Conservation (phyloP, 768 basidiomycete species). For the Panaeolus papilionaceus region DNA sequence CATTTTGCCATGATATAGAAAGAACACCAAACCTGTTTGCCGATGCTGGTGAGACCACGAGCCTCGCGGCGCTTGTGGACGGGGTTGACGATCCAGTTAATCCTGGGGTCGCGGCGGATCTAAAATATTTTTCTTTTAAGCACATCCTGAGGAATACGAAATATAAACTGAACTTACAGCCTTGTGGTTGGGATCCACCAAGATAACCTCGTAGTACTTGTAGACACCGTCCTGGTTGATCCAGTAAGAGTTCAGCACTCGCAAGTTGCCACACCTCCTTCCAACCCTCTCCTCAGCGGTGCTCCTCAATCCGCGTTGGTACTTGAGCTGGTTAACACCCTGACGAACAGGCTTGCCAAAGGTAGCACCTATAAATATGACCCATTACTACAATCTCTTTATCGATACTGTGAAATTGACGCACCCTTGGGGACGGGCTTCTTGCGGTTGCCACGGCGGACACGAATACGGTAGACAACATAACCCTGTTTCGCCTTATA, state of each 20-base stretch:
- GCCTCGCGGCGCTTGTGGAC: conserved; percentile 99
- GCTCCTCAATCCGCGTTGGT: conserved; percentile 90
- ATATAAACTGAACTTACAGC: conserved; percentile 61
- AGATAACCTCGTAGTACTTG: conserved; percentile 99
- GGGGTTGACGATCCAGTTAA: conserved; percentile 99
- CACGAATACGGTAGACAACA: conserved; percentile 96
- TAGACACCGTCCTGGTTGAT: conserved; percentile 98
- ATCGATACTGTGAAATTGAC: conserved; percentile 23
- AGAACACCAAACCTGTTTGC: conserved; percentile 80
- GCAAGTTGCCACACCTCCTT: conserved; percentile 92
- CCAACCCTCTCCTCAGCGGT: conserved; percentile 99
- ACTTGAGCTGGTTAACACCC: conserved; percentile 99
- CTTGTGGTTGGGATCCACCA: conserved; percentile 95
- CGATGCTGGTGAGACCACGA: conserved; percentile 95
- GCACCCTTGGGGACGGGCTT: conserved; percentile 97
- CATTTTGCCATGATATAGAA: conserved; percentile 12
- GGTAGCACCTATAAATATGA: conserved; percentile 76
- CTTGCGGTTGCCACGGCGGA: conserved; percentile 98
- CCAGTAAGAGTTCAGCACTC: conserved; percentile 99
- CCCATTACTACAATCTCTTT: background rate
- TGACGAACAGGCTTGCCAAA: conserved; percentile 99
- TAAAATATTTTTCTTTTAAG: conserved; percentile 36
- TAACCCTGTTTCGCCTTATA: conserved; percentile 99
- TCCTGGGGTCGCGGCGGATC: conserved; percentile 95
- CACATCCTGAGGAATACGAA: background rate